Conservation (phyloP, 768 basidiomycete genomes). For the Tricholoma terreum region DNA sequence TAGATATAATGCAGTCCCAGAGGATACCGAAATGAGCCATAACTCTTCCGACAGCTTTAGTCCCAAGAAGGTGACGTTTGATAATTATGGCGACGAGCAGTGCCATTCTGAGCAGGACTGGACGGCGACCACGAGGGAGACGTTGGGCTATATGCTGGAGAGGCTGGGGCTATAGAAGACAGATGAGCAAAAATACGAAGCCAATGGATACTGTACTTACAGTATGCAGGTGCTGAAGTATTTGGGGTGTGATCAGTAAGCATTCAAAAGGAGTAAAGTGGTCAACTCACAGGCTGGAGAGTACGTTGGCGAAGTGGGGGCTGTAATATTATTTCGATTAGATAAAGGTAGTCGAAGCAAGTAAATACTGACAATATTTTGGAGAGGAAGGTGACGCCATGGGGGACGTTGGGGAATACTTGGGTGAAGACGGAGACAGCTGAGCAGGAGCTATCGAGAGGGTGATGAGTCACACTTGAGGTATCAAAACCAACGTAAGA, state of each 20-base stretch:
- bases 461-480: slow-evolving; percentile 6
- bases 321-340: slow-evolving; percentile 36
- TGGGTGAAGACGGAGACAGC: slow-evolving; percentile 87
- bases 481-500: slow-evolving; percentile 12
- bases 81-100: slow-evolving; percentile 41
- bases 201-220: slow-evolving; percentile 40
- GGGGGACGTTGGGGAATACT: slow-evolving; percentile 94
- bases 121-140: slow-evolving; percentile 84
- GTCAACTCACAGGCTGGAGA: slow-evolving; percentile 76
- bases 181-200: slow-evolving; percentile 13
- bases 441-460: slow-evolving; percentile 63
- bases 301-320: slow-evolving; percentile 84
- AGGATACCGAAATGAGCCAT: slow-evolving; percentile 15
- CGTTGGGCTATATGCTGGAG: slow-evolving; percentile 83
- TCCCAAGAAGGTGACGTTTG: slow-evolving; percentile 53
- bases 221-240: slow-evolving; percentile 71
- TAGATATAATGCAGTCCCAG: slow-evolving; percentile 27
- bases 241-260: background rate
- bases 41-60: slow-evolving; percentile 21
- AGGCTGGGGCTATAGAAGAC: slow-evolving; percentile 60
- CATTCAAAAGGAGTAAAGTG: background rate
- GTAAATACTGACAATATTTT: slow-evolving; percentile 73
- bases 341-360: slow-evolving; percentile 9
- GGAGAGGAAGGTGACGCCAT: slow-evolving; percentile 86
- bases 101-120: slow-evolving; percentile 65